Percentiles rank a stretch among this genome's conserved stretches.
phyloP scores from a whole-genome alignment of 768 basidiomycete genomes.

The Xerocomus spinulosus region DNA sequence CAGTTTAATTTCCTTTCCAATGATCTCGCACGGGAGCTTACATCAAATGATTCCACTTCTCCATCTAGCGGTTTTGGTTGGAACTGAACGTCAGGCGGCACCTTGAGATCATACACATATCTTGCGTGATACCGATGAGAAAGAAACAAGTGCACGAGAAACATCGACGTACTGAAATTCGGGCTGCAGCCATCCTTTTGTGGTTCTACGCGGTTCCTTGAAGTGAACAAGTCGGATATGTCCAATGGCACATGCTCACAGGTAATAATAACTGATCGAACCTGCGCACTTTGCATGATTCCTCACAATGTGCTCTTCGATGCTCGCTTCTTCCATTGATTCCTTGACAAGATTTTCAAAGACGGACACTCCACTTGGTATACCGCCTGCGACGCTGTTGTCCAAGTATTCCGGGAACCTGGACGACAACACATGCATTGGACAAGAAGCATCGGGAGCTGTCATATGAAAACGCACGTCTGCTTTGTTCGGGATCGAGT shows the following conservation, averaged over 20 bases:
- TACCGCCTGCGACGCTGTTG: slow-evolving; percentile 90
- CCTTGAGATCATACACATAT: slow-evolving; percentile 78
- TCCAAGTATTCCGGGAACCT: slow-evolving; percentile 87
- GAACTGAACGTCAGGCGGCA: slow-evolving; percentile 55
- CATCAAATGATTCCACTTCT: slow-evolving; percentile 93
- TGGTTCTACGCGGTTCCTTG: slow-evolving; percentile 16
- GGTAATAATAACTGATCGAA: slow-evolving; percentile 76
- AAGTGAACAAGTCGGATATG: background rate
- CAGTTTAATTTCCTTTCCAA: background rate
- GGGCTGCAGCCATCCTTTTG: slow-evolving; percentile 66
- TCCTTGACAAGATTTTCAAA: slow-evolving; percentile 85
- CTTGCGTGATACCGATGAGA: slow-evolving; percentile 33
- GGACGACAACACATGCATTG: background rate
- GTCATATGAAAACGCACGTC: slow-evolving; percentile 52
- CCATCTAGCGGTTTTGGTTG: slow-evolving; percentile 78
- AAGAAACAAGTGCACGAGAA: background rate
- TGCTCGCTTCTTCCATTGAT: slow-evolving; percentile 88
- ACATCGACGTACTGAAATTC: slow-evolving; percentile 64
- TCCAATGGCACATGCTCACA: slow-evolving; percentile 34
- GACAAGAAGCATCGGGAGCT: background rate
- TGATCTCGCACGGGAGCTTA: slow-evolving; percentile 29
- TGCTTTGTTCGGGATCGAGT: slow-evolving; percentile 81
- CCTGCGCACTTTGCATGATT: slow-evolving; percentile 59
- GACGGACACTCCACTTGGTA: slow-evolving; percentile 68
- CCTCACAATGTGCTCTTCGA: slow-evolving; percentile 60